Conservation (phyloP, 257 asterid species). For the Leptodermis oblonga region DNA sequence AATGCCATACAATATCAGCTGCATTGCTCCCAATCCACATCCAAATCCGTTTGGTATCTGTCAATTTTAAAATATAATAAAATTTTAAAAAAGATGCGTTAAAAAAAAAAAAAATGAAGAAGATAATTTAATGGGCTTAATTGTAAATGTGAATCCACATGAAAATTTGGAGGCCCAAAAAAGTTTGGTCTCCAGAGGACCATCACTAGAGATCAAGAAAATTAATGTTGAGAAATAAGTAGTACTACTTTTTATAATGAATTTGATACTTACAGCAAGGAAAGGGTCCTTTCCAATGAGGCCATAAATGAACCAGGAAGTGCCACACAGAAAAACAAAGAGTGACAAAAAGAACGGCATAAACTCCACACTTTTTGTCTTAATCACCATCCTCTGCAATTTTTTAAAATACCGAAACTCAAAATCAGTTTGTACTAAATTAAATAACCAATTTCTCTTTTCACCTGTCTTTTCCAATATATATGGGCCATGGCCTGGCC, state of each 20-base stretch:
- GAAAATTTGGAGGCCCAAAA: not conserved
- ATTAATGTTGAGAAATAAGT: not conserved
- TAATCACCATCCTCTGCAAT: conserved; percentile 69
- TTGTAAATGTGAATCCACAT: not conserved
- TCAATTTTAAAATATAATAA: not conserved
- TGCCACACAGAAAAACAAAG: conserved; percentile 65
- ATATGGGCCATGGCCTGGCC: too few species aligned
- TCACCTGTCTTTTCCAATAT: too few species aligned
- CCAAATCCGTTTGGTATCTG: conserved; percentile 86
- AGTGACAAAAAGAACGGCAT: conserved; percentile 78
- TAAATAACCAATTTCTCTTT: too few species aligned
- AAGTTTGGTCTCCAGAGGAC: too few species aligned
- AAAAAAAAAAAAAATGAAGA: too few species aligned
- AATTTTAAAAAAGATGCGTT: too few species aligned
- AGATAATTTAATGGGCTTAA: too few species aligned
- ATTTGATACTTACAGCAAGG: conserved; percentile 42
- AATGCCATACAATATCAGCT: conserved; percentile 52
- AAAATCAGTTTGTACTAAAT: too few species aligned
- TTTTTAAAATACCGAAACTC: too few species aligned
- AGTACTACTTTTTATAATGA: not conserved
- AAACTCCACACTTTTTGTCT: conserved; percentile 72
- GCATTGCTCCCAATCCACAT: conserved; percentile 56
- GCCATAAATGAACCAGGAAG: conserved; percentile 75
- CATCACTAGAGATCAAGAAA: too few species aligned
- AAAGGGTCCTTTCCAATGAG: conserved; percentile 66